Percentiles rank a stretch among this genome's conserved stretches.
Evolutionary conservation across 306 rosid species (phyloP).

Genomic region (Quercus rubra): DNA sequence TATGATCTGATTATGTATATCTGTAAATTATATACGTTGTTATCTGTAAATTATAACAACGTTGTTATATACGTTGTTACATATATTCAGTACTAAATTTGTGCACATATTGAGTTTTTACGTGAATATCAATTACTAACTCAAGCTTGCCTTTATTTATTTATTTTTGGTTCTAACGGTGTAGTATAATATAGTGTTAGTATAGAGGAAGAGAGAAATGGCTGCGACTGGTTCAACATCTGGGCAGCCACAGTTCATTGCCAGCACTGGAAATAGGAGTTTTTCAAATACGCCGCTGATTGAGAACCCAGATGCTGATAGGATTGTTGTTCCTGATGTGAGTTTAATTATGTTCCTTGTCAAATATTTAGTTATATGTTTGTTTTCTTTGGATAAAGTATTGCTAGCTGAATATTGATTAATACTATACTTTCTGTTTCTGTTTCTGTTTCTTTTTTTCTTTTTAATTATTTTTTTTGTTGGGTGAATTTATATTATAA

Average conservation of each 20-base stretch:
- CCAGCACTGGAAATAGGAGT: slow-evolving; percentile 68
- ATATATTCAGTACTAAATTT: neutral
- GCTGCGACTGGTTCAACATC: slow-evolving; percentile 43
- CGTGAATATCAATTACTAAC: neutral
- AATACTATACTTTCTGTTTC: neutral
- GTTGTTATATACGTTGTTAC: too few species aligned
- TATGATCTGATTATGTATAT: too few species aligned
- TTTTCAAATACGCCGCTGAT: slow-evolving; percentile 68
- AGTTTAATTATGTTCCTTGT: slow-evolving; percentile 27
- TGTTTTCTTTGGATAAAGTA: neutral
- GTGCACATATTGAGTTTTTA: neutral
- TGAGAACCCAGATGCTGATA: slow-evolving; percentile 54
- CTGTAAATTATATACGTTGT: too few species aligned
- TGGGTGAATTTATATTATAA: neutral
- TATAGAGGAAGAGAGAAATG: slow-evolving; percentile 42
- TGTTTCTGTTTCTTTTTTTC: neutral
- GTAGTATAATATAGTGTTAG: neutral
- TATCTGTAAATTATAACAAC: too few species aligned
- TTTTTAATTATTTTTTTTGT: neutral
- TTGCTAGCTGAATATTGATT: neutral
- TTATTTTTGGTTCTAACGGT: slow-evolving; percentile 1
- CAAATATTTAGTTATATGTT: neutral
- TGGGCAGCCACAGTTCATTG: slow-evolving; percentile 76
- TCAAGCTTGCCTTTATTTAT: slow-evolving; percentile 6
- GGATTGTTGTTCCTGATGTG: slow-evolving; percentile 91